Conservation (phyloP, 1,284 basidiomycete species). For the Apiotrichum montevideense region DNA sequence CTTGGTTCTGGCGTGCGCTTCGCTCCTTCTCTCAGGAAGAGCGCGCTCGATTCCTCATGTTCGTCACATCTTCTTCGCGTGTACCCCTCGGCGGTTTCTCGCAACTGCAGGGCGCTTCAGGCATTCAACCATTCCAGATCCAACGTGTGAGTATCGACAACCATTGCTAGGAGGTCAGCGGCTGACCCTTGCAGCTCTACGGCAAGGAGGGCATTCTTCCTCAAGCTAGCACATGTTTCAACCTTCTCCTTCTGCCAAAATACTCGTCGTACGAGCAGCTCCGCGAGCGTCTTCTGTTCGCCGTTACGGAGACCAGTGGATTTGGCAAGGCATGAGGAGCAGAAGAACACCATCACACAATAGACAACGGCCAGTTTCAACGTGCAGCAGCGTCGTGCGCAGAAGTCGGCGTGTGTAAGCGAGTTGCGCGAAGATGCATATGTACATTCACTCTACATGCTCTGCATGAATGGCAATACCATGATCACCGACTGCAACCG, state of each 20-base stretch:
- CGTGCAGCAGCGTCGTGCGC: too few species aligned
- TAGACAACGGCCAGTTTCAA: too few species aligned
- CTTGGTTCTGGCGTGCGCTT: constrained; percentile 99
- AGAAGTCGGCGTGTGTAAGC: too few species aligned
- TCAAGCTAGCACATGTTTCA: constrained; percentile 47
- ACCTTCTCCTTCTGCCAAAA: constrained; percentile 68
- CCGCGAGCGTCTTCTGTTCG: constrained; percentile 74
- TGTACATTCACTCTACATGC: too few species aligned
- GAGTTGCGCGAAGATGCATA: too few species aligned
- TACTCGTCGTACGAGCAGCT: constrained; percentile 92
- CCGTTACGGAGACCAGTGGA: constrained; percentile 89
- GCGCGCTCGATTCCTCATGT: constrained; percentile 90
- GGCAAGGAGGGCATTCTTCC: constrained; percentile 44
- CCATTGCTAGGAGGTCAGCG: constrained; percentile 36
- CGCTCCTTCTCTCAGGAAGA: constrained; percentile 97
- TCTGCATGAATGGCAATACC: too few species aligned
- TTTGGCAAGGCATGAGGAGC: constrained; percentile 59
- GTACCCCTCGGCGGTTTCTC: constrained; percentile 91
- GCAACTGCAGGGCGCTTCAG: constrained; percentile 88
- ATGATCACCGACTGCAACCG: too few species aligned
- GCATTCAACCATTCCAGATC: constrained; percentile 92
- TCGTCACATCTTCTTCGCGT: constrained; percentile 86
- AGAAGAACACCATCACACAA: background rate
- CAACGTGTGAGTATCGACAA: constrained; percentile 57
- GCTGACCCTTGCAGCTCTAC: constrained; percentile 51